phyloP scores from a whole-genome alignment of 78 protist genomes.

The Anaeramoeba flamelloides region DNA sequence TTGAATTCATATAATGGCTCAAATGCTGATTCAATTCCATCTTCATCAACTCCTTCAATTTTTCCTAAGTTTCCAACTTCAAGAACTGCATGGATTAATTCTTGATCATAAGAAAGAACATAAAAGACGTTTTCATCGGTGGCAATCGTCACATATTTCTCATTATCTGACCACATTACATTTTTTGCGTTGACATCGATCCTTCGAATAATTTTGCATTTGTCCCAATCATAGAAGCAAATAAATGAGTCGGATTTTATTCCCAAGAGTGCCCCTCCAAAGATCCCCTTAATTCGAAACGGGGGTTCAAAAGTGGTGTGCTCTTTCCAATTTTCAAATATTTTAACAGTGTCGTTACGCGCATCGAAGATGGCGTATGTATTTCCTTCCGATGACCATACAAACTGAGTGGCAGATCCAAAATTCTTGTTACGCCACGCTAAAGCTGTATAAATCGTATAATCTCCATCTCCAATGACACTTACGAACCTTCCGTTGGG shows the following conservation, averaged over 20 bases:
- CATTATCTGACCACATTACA: background rate
- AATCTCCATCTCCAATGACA: conserved; percentile 91
- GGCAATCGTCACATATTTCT: background rate
- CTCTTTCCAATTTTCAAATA: background rate
- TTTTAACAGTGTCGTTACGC: background rate
- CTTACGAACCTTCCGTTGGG: conserved; percentile 29
- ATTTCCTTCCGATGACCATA: conserved; percentile 53
- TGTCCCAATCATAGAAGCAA: background rate
- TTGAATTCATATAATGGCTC: background rate
- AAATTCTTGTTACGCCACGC: conserved; percentile 55
- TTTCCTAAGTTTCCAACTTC: too few species aligned
- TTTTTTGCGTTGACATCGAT: background rate
- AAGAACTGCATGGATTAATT: background rate
- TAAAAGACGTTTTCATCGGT: background rate
- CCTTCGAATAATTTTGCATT: background rate
- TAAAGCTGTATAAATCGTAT: conserved; percentile 78
- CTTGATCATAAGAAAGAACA: background rate
- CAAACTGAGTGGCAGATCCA: conserved; percentile 84
- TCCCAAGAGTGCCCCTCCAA: background rate
- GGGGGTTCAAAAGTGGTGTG: background rate
- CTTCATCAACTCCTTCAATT: background rate
- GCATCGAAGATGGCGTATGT: conserved; percentile 33
- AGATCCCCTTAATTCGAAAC: background rate
- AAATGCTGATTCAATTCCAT: background rate
- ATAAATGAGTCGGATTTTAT: background rate